A percentile compares a stretch with the other conserved stretches of the same genome.
Conservation (phyloP, 2,329 filamentous ascomycete species). For the Hypoxylon sp. region DNA sequence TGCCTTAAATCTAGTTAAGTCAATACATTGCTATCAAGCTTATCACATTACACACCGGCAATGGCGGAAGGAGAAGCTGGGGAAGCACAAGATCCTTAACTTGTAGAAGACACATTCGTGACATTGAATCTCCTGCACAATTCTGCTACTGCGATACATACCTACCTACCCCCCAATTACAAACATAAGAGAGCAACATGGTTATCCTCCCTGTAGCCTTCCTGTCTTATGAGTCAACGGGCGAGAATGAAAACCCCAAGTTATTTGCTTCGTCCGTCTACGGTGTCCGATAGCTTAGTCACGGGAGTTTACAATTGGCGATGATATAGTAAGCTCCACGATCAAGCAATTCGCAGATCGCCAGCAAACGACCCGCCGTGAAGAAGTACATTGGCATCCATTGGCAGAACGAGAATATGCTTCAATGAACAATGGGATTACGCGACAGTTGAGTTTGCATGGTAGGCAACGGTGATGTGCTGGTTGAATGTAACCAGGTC, state of each 20-base stretch:
- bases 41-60: background rate
- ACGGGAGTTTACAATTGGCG: background rate
- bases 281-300: slow-evolving; percentile 7
- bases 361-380: background rate
- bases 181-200: background rate
- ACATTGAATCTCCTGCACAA: background rate
- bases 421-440: background rate
- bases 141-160: background rate
- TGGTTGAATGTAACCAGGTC: background rate
- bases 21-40: background rate
- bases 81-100: background rate
- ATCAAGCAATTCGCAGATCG: background rate
- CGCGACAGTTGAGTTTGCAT: background rate
- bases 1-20: background rate
- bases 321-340: background rate
- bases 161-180: background rate
- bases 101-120: background rate
- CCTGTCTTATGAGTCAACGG: background rate
- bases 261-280: slow-evolving; percentile 4
- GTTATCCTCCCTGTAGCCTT: too few species aligned
- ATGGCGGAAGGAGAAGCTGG: background rate
- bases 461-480: background rate
- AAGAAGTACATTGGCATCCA: background rate
- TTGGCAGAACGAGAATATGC: background rate
- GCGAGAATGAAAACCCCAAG: background rate